These are phyloP conservation scores for Daedalea quercina DNA, from an alignment of 768 basidiomycete species.

Conservation along the genomic window DNA sequence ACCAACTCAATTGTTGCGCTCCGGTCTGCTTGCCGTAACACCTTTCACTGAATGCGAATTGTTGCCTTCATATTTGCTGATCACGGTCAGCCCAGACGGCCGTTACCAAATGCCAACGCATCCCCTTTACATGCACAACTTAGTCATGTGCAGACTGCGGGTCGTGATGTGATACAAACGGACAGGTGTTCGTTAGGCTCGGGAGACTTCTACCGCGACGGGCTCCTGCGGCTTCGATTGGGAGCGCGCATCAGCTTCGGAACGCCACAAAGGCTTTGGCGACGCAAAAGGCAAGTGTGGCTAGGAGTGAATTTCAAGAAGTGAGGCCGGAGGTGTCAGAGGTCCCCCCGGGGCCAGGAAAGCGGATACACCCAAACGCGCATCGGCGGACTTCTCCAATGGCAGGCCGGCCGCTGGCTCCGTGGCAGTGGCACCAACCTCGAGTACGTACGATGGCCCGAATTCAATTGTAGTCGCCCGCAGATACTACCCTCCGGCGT, in stretches of 20 bases:
- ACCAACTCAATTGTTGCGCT: too few species aligned
- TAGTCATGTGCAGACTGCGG: background rate
- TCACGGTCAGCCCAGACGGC: too few species aligned
- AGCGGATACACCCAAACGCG: constrained; percentile 3
- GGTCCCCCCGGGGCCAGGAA: constrained; percentile 8
- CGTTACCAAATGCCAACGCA: too few species aligned
- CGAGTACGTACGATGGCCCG: too few species aligned
- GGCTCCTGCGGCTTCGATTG: constrained; percentile 5
- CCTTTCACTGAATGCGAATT: too few species aligned
- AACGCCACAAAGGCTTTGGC: constrained; percentile 18
- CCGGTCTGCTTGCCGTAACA: too few species aligned
- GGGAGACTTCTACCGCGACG: constrained; percentile 16
- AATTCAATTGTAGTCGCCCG: too few species aligned
- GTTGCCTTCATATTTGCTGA: too few species aligned
- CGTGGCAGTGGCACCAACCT: too few species aligned
- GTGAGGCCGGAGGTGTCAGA: constrained; percentile 17
- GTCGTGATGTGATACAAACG: background rate
- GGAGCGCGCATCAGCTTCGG: constrained; percentile 10
- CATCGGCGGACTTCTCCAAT: constrained; percentile 14
- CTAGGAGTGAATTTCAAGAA: background rate
- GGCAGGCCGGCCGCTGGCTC: background rate
- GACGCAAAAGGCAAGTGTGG: constrained; percentile 5
- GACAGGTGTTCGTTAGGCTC: background rate
- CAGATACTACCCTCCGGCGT: too few species aligned
- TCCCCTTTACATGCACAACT: too few species aligned